A percentile compares a stretch with the other conserved stretches of the same genome.
Conservation (phyloP, 768 basidiomycete species). For the Boletellus ananiceps region DNA sequence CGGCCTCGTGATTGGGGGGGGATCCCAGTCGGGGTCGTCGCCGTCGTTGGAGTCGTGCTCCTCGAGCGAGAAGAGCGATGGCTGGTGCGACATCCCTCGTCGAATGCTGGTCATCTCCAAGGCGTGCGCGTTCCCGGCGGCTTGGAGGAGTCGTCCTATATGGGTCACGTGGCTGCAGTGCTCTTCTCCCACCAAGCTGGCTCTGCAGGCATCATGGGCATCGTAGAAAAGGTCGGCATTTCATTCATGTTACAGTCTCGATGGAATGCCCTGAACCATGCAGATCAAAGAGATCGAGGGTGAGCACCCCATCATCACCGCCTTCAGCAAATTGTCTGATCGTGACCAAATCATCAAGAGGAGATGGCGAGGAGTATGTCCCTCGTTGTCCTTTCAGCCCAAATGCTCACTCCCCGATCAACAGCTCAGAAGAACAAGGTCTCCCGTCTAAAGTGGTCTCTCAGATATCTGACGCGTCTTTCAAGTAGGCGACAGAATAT, state of each 20-base stretch:
- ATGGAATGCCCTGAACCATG: slow-evolving; percentile 3
- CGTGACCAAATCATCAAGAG: slow-evolving; percentile 44
- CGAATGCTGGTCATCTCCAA: slow-evolving; percentile 20
- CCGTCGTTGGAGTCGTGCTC: slow-evolving; percentile 47
- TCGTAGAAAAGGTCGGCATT: slow-evolving; percentile 79
- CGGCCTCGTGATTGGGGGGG: slow-evolving; percentile 30
- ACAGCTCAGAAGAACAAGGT: slow-evolving; percentile 96
- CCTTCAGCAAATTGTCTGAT: slow-evolving; percentile 7
- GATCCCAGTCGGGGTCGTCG: slow-evolving; percentile 45
- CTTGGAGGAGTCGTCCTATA: not conserved
- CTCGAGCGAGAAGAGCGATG: slow-evolving; percentile 63
- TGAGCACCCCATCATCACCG: slow-evolving; percentile 35
- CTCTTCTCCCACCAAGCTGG: no score
- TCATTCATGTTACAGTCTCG: not conserved
- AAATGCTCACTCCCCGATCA: not conserved
- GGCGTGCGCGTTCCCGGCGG: not conserved
- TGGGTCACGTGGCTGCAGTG: not conserved
- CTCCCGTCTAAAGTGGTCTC: slow-evolving; percentile 1
- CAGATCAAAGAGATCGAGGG: slow-evolving; percentile 97
- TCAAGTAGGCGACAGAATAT: slow-evolving; percentile 79
- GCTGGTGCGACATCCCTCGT: slow-evolving; percentile 43
- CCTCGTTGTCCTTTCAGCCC: not conserved
- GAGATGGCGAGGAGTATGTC: slow-evolving; percentile 94
- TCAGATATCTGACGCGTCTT: slow-evolving; percentile 10
- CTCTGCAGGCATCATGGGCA: slow-evolving; percentile 61